Base-by-base conservation (phyloP, 192 early-diverging fungal genomes). In the Backusella tarrabulga region DNA sequence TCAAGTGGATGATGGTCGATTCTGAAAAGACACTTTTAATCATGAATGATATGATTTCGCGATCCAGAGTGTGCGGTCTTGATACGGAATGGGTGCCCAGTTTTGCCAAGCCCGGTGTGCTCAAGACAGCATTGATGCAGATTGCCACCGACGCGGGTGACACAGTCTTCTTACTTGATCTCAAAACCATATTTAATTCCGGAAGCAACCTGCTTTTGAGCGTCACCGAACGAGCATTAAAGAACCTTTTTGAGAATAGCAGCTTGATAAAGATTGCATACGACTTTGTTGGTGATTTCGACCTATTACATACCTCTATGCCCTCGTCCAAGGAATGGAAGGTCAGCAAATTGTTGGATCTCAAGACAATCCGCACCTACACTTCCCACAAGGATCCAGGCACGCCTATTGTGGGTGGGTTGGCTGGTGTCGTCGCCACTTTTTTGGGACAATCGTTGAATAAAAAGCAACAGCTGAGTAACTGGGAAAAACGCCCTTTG, bases 401-500 rank as follows among this genome's bases (percentile, higher is more conserved):
- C 3, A 29, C 3, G n/a, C 34, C 38, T 14, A 52, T 74, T 7
- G 21, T 70, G 0, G 78, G 78, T 9, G 81, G 81, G 8, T 60
- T 83, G 34, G 66, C 67, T 67, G 81, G 81, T 38, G 75, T 79
- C 11, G 70, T 76, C 1, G 26, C 69, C 14, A 74, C 56, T 1
- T 77, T 78, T 46, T 46, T 77, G 32, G 66, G 60, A 29, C 60
- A 71, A 14, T 29, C 34, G 1, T 36, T 83, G 68, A 79, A 83
- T 50, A 83, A 83, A 50, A 83, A 80, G 34, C 82, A 83, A 69
- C 79, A 80, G 42, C 19, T 83, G 6, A 83, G 82, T 56, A 79
- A 83, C 60, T 83, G 82, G 82, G 82, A 83, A 52, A 72, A 77
- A 29, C 46, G 82, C 14, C 82, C 82, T 0, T 71, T 83, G 36